phyloP scores from a whole-genome alignment of 805 yeast species.

The Saturnispora hagleri region DNA sequence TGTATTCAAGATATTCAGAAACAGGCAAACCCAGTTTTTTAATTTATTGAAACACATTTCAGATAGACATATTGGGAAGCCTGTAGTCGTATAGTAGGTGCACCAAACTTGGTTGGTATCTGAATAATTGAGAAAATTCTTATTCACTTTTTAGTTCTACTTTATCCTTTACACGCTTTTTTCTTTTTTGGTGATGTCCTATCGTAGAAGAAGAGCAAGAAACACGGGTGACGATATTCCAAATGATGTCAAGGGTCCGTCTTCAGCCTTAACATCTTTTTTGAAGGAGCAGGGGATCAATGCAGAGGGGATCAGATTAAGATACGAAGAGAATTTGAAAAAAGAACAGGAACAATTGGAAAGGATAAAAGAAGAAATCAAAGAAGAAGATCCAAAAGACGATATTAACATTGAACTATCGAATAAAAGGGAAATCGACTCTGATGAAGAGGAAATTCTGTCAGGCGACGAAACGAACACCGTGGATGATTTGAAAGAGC shows the following conservation, averaged over 20 bases:
- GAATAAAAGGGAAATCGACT: constrained; percentile 7
- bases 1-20: too few relatives aligned
- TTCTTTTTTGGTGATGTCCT: constrained; percentile 14
- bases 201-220: constrained; percentile 15
- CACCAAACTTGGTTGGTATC: background rate
- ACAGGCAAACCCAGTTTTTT: too few relatives aligned
- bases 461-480: constrained; percentile 15
- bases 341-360: constrained; percentile 26
- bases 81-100: background rate
- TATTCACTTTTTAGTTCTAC: background rate
- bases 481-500: constrained; percentile 29
- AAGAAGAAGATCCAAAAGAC: constrained; percentile 12
- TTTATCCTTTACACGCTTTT: background rate
- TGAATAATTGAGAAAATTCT: background rate
- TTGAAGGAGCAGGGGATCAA: constrained; percentile 82
- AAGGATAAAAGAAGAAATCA: background rate
- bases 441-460: constrained; percentile 11
- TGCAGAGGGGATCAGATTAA: constrained; percentile 62
- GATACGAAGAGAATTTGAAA: constrained; percentile 24
- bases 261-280: constrained; percentile 86
- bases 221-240: constrained; percentile 1
- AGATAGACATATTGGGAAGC: background rate
- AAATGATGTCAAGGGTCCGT: constrained; percentile 43
- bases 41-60: background rate
- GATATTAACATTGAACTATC: constrained; percentile 10